Evolutionary conservation across 2,329 filamentous ascomycete species (phyloP).

Genomic region (Pseudogymnoascus sp.): DNA sequence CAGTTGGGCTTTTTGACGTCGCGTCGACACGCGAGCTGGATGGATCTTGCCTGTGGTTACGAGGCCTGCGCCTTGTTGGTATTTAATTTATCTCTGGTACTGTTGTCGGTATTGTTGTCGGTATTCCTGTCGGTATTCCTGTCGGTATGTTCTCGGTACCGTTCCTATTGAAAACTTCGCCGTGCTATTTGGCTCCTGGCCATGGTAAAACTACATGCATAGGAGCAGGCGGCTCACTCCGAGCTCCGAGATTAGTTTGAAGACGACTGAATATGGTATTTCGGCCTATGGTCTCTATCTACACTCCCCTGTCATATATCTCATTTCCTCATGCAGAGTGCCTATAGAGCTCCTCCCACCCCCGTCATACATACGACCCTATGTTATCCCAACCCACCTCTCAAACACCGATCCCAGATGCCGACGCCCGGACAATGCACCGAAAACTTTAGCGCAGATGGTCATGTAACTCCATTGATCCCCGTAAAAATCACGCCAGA

Average conservation of each 20-base stretch:
- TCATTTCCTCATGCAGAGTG: not conserved
- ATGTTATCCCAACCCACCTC: not conserved
- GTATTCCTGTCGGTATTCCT: too few species aligned
- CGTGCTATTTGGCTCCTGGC: not conserved
- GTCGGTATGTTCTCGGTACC: too few species aligned
- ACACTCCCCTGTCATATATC: not conserved
- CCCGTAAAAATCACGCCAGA: slow-evolving; percentile 44
- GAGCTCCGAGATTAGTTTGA: not conserved
- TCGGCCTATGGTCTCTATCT: not conserved
- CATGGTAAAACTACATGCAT: not conserved
- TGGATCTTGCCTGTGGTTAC: not conserved
- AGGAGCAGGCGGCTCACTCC: too few species aligned
- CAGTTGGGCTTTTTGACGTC: not conserved
- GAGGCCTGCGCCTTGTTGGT: not conserved
- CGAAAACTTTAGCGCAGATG: not conserved
- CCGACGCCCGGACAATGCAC: not conserved
- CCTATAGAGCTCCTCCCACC: not conserved
- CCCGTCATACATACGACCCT: not conserved
- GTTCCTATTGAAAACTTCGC: not conserved
- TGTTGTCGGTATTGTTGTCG: not conserved
- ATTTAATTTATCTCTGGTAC: not conserved
- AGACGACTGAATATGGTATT: not conserved
- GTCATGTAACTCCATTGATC: not conserved
- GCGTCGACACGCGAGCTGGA: not conserved
- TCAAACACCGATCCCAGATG: slow-evolving; percentile 4